Evolutionary conservation across 164 flowering plant species (phyloP).

Genomic region (Houttuynia cordata): DNA sequence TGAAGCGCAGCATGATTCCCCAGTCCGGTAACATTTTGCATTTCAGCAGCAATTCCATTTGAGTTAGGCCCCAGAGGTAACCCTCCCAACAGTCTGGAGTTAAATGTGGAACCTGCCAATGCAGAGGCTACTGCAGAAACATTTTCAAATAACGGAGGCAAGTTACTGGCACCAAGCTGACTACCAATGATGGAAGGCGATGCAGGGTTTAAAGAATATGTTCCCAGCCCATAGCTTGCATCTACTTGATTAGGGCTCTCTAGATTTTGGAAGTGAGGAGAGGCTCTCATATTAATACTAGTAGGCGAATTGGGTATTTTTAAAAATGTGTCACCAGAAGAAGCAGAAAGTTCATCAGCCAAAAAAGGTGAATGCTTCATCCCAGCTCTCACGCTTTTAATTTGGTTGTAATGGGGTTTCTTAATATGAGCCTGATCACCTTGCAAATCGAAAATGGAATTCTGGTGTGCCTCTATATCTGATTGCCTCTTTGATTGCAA

Average conservation of each 20-base stretch:
- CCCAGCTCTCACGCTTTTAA: conserved; percentile 17
- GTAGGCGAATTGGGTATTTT: conserved; percentile 23
- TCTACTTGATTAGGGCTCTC: conserved; percentile 29
- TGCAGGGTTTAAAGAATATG: conserved; percentile 42
- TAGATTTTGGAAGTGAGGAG: conserved; percentile 28
- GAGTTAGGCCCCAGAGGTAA: conserved; percentile 34
- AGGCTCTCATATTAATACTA: conserved; percentile 24
- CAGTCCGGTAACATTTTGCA: conserved; percentile 35
- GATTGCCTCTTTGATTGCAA: conserved; percentile 26
- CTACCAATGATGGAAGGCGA: conserved; percentile 43
- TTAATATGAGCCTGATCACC: conserved; percentile 29
- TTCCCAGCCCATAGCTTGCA: conserved; percentile 40
- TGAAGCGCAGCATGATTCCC: conserved; percentile 42
- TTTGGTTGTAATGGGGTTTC: conserved; percentile 26
- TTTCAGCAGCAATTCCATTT: conserved; percentile 44
- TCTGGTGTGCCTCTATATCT: conserved; percentile 31
- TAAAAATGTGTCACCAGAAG: conserved; percentile 24
- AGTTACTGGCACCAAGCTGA: conserved; percentile 40
- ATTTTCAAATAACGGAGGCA: conserved; percentile 54
- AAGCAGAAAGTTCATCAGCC: conserved; percentile 21
- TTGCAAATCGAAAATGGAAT: conserved; percentile 31
- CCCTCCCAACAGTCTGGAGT: conserved; percentile 44
- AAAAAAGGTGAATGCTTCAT: conserved; percentile 18
- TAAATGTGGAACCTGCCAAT: conserved; percentile 40
- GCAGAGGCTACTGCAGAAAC: conserved; percentile 46